Evolutionary conservation across 106 monocot genomes (phyloP).

Genomic region (Dendrobium catenatum): DNA sequence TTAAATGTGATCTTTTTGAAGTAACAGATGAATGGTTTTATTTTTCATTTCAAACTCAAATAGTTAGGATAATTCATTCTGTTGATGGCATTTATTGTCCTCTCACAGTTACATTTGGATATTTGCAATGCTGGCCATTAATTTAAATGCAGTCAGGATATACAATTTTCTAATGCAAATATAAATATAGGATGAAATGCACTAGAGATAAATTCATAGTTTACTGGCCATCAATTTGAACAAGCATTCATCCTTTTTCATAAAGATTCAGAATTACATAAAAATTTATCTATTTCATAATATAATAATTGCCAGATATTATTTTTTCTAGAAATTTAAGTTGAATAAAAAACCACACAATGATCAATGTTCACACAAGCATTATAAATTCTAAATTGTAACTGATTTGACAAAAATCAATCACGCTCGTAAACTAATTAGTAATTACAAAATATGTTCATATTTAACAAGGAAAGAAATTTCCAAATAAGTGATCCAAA

Average conservation of each 20-base stretch:
- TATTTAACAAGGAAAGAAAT: background rate
- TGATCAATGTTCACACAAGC: background rate
- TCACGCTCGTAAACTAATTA: background rate
- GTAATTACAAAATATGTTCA: background rate
- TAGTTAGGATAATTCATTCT: background rate
- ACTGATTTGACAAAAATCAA: background rate
- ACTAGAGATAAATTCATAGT: background rate
- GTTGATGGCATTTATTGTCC: background rate
- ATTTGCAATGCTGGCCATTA: background rate
- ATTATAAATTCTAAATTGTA: background rate
- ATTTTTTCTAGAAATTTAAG: background rate
- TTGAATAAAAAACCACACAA: background rate
- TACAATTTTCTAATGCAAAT: background rate
- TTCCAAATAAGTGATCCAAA: too few species aligned
- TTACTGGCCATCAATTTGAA: background rate
- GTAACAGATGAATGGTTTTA: background rate
- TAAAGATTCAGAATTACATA: background rate
- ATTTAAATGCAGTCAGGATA: too few species aligned
- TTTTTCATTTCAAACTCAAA: background rate
- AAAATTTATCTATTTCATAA: background rate
- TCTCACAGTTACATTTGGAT: background rate
- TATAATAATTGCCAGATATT: background rate
- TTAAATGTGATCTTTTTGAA: background rate
- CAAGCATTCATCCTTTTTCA: background rate
- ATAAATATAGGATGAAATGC: background rate